Percentiles rank a stretch among this genome's conserved stretches.
phyloP scores from a whole-genome alignment of 257 asterid genomes.

The Scutellaria barbata region DNA sequence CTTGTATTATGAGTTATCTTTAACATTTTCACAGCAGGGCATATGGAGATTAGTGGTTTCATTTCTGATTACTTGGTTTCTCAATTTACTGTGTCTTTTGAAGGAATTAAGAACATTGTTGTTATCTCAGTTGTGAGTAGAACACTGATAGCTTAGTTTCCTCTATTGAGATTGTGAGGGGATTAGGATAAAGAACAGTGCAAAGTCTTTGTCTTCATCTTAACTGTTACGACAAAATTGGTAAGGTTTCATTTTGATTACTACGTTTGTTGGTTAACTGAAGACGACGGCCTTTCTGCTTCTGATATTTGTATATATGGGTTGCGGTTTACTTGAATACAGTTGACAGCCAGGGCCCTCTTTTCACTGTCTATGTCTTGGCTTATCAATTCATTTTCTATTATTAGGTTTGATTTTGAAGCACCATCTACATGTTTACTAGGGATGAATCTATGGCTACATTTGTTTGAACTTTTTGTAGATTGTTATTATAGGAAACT shows the following conservation, averaged over 20 bases:
- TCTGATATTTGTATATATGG: not conserved
- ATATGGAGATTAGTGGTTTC: not conserved
- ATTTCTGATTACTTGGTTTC: not conserved
- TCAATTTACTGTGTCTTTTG: too few species aligned
- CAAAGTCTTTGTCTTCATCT: not conserved
- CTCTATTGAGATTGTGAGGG: not conserved
- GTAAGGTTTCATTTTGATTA: not conserved
- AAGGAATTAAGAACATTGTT: too few species aligned
- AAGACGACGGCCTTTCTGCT: not conserved
- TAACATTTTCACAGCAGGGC: not conserved
- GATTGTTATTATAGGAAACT: too few species aligned
- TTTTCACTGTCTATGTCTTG: not conserved
- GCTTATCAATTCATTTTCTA: not conserved
- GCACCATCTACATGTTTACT: not conserved
- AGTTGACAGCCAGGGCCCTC: not conserved
- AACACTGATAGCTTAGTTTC: not conserved
- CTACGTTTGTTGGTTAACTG: conserved; percentile 9
- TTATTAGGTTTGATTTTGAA: not conserved
- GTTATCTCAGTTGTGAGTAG: not conserved
- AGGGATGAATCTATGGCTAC: too few species aligned
- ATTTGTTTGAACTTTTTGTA: too few species aligned
- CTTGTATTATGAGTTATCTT: conserved; percentile 2
- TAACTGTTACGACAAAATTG: not conserved
- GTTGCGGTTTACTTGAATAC: not conserved
- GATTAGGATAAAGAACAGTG: not conserved